Evolutionary conservation across 129 eudicot genomes (phyloP).

Genomic region (Tagetes erecta): DNA sequence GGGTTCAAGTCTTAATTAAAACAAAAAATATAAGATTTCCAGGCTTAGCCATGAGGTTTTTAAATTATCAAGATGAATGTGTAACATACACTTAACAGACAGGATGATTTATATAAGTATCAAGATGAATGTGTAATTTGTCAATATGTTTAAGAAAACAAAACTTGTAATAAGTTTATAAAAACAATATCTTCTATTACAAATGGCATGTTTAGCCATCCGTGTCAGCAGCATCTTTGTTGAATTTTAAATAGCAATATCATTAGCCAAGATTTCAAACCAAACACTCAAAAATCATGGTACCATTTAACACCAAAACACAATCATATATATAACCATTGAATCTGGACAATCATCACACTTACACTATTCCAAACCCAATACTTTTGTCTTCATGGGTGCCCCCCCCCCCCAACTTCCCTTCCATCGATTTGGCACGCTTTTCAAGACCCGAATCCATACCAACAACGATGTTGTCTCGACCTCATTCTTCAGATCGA

Average conservation of each 20-base stretch:
- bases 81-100: too few species aligned
- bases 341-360: constrained; percentile 25
- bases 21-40: too few species aligned
- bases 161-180: neutral
- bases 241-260: neutral
- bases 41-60: too few species aligned
- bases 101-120: too few species aligned
- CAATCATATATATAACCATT: constrained; percentile 13
- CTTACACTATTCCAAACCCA: constrained; percentile 23
- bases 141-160: too few species aligned
- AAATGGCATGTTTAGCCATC: constrained; percentile 2
- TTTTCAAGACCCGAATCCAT: constrained; percentile 12
- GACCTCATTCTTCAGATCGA: constrained; percentile 44
- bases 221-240: neutral
- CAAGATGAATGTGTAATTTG: too few species aligned
- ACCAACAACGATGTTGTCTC: neutral
- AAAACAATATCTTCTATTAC: neutral
- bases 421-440: neutral
- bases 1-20: too few species aligned
- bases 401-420: constrained; percentile 2
- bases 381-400: neutral
- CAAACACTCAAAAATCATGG: neutral
- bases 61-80: too few species aligned
- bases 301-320: constrained; percentile 23
- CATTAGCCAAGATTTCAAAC: constrained; percentile 18